Evolutionary conservation across 192 early-diverging fungal genomes (phyloP).

Genomic region (Coemansia sp.): DNA sequence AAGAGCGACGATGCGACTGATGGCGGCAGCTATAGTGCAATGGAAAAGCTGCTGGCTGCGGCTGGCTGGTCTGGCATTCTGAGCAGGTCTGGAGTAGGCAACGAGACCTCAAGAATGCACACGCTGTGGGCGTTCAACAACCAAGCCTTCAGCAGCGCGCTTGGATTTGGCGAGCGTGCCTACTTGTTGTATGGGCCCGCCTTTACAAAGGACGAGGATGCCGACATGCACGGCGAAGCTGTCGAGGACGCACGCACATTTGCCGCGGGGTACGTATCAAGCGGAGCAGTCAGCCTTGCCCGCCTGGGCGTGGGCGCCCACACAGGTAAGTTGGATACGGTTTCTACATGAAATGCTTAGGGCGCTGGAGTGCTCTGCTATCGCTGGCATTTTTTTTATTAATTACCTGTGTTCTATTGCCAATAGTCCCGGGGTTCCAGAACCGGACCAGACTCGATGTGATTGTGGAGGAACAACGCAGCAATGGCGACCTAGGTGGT

Average conservation of each 20-base stretch:
- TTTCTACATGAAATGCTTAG: background rate
- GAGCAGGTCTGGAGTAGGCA: conserved; percentile 1
- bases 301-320: conserved; percentile 44
- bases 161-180: conserved; percentile 40
- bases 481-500: conserved; percentile 14
- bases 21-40: conserved; percentile 20
- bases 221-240: conserved; percentile 16
- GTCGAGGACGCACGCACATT: conserved; percentile 34
- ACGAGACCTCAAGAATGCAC: conserved; percentile 22
- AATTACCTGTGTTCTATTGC: background rate
- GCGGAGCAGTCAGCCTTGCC: conserved; percentile 34
- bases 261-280: conserved; percentile 29
- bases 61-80: conserved; percentile 45
- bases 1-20: conserved; percentile 5
- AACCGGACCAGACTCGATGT: conserved; percentile 11
- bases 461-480: conserved; percentile 19
- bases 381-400: background rate
- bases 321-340: conserved; percentile 23
- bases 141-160: conserved; percentile 29
- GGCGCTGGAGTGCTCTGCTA: background rate
- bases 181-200: conserved; percentile 43
- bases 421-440: conserved; percentile 36
- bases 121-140: conserved; percentile 55
- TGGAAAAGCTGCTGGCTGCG: conserved; percentile 34
- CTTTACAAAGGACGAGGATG: conserved; percentile 42